Conservation (phyloP, 768 basidiomycete genomes). For the Phallus indusiatus region DNA sequence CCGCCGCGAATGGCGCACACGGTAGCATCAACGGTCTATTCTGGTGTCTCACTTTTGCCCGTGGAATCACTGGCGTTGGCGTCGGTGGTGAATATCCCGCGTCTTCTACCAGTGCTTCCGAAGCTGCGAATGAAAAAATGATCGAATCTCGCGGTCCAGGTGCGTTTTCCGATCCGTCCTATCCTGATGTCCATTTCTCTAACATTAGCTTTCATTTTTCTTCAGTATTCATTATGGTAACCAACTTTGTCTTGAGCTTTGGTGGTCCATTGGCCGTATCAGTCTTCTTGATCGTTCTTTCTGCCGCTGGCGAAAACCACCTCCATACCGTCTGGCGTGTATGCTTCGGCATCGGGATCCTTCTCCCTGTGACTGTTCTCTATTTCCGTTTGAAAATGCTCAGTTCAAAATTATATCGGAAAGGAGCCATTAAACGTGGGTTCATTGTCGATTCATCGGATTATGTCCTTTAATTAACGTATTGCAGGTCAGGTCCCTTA, state of each 20-base stretch:
- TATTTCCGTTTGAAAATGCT: slow-evolving; percentile 67
- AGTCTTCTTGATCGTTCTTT: slow-evolving; percentile 59
- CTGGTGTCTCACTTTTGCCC: slow-evolving; percentile 66
- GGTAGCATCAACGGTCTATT: slow-evolving; percentile 51
- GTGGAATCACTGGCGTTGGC: slow-evolving; percentile 63
- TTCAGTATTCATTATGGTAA: slow-evolving; percentile 65
- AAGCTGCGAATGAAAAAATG: slow-evolving; percentile 66
- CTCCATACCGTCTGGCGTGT: slow-evolving; percentile 60
- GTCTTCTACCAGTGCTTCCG: slow-evolving; percentile 57
- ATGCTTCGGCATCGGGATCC: slow-evolving; percentile 53
- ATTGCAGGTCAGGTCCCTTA: slow-evolving; percentile 52
- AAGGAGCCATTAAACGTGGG: slow-evolving; percentile 57
- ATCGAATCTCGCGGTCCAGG: slow-evolving; percentile 50
- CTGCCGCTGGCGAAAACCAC: slow-evolving; percentile 53
- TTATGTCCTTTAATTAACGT: not conserved
- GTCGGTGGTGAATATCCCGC: slow-evolving; percentile 76
- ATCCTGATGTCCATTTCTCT: too few species aligned
- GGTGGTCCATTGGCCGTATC: slow-evolving; percentile 58
- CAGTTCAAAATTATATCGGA: slow-evolving; percentile 51
- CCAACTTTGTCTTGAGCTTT: slow-evolving; percentile 60
- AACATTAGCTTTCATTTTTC: not conserved
- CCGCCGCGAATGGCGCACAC: slow-evolving; percentile 54
- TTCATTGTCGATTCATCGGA: slow-evolving; percentile 10
- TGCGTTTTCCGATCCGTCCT: too few species aligned
- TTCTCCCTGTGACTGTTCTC: slow-evolving; percentile 58